phyloP scores from a whole-genome alignment of 805 yeast genomes.

The Ogataea chonburiensis region DNA sequence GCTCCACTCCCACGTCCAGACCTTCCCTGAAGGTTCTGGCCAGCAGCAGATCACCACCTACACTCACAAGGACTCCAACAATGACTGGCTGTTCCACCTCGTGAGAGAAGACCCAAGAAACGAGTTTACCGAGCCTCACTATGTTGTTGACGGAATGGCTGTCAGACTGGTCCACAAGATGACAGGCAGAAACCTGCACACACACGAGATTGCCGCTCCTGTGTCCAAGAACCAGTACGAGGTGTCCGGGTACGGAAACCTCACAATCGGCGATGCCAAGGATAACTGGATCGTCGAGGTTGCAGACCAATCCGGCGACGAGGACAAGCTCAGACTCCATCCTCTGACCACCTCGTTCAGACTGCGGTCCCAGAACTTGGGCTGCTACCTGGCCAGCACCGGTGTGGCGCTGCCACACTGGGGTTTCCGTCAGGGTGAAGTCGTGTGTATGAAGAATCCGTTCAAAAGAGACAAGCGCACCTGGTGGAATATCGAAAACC shows the following conservation, averaged over 20 bases:
- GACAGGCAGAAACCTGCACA: constrained; percentile 76
- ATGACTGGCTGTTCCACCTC: constrained; percentile 73
- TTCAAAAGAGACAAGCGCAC: constrained; percentile 76
- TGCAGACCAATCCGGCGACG: constrained; percentile 57
- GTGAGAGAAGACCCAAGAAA: constrained; percentile 45
- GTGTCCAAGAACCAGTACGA: constrained; percentile 66
- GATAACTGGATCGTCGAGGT: constrained; percentile 93
- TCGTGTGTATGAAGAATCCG: constrained; percentile 69
- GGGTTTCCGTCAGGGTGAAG: constrained; percentile 90
- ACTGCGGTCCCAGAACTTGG: constrained; percentile 57
- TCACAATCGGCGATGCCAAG: constrained; percentile 67
- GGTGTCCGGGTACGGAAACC: constrained; percentile 84
- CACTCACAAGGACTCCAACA: constrained; percentile 84
- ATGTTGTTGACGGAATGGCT: constrained; percentile 58
- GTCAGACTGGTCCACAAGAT: constrained; percentile 70
- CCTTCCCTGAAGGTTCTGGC: constrained; percentile 86
- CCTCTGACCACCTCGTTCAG: constrained; percentile 78
- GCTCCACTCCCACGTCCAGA: constrained; percentile 83
- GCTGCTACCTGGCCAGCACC: constrained; percentile 77
- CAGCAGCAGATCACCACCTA: constrained; percentile 96
- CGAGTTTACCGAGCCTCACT: constrained; percentile 33
- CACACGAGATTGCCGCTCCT: constrained; percentile 80
- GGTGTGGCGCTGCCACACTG: constrained; percentile 70
- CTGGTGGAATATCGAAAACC: constrained; percentile 85
- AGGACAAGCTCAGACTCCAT: constrained; percentile 53